Evolutionary conservation across 352 stramenopile species (phyloP), one percentile per base, ranked within the genome.

Genomic region (Globisporangium nodosum): DNA sequence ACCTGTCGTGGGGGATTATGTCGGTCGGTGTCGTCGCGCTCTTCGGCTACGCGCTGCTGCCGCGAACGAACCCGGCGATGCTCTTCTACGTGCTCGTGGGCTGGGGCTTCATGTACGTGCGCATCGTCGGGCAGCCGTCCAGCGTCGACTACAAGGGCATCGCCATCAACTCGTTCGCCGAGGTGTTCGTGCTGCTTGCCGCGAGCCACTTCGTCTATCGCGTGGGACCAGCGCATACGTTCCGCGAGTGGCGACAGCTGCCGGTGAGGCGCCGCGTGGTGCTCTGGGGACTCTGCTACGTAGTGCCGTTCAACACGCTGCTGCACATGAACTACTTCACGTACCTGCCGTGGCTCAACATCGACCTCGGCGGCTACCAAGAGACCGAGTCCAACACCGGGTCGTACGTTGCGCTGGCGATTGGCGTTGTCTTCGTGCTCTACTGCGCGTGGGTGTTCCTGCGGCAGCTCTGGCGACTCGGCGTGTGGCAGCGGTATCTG

Each of bases 21-120:
- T 52, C 61, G 0, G 51, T 80, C 18, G 78, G 71, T 0, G 50
- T 76, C 4, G n/a, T 73, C n/a, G 13, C 66, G 8, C 62, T 66
- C 12, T 61, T 72, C 15, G 85, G 85, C 24, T 78, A 76, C 33
- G 78, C 77, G 12, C 56, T 88, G 16, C 58, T 92, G 8, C 81
- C 78, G 3, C 60, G 57, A 9, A 69, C 68, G 12, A 76, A 71
- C 16, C 50, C 73, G 2, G 51, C 47, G 20, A 62, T 78, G 49
- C 72, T 92, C 39, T 91, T 81, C 63, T 72, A 79, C 30, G 43
- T 60, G 39, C 63, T 91, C 9, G 68, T 90, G 3, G 56, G 55
- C 13, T 93, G 74, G 72, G 84, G 81, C 13, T 90, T 89, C 54
- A 77, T 90, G 54, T 93, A 91, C 61, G 78, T 87, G 50, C 66